Conservation (phyloP, 1,284 basidiomycete genomes). For the Neolentinus lepideus region DNA sequence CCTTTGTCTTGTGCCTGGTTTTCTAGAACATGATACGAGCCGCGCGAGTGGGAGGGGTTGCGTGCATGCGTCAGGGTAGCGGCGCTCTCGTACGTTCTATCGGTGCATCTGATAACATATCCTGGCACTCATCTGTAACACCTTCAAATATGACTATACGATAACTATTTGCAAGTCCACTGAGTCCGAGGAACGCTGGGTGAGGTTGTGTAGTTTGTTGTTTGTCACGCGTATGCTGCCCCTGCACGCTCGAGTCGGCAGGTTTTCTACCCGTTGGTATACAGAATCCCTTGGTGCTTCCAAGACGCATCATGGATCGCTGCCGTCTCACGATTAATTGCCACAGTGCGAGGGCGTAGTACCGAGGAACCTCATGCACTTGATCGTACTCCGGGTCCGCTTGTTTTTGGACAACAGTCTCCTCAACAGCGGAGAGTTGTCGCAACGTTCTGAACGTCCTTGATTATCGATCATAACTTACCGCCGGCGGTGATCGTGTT, state of each 20-base stretch:
- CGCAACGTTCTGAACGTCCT: background rate
- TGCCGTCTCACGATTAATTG: too few species aligned
- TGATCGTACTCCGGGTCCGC: background rate
- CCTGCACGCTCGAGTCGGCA: too few species aligned
- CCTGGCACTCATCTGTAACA: background rate
- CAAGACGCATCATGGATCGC: too few species aligned
- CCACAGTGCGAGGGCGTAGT: too few species aligned
- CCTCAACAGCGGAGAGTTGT: background rate
- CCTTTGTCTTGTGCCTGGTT: constrained; percentile 11
- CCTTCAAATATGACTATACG: background rate
- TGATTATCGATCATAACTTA: background rate
- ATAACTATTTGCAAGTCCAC: background rate
- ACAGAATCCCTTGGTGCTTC: too few species aligned
- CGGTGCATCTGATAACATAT: background rate
- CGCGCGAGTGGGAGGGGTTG: background rate
- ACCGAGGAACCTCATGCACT: too few species aligned
- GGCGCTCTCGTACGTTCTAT: constrained; percentile 1
- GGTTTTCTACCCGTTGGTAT: too few species aligned
- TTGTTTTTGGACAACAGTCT: background rate
- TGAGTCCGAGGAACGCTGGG: too few species aligned
- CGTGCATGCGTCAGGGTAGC: background rate
- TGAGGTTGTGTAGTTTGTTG: too few species aligned
- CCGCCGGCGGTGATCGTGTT: background rate
- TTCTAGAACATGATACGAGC: background rate
- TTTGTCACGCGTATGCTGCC: too few species aligned